Evolutionary conservation across 441 rosid species (phyloP).

Genomic region (Jatropha podagrica): DNA sequence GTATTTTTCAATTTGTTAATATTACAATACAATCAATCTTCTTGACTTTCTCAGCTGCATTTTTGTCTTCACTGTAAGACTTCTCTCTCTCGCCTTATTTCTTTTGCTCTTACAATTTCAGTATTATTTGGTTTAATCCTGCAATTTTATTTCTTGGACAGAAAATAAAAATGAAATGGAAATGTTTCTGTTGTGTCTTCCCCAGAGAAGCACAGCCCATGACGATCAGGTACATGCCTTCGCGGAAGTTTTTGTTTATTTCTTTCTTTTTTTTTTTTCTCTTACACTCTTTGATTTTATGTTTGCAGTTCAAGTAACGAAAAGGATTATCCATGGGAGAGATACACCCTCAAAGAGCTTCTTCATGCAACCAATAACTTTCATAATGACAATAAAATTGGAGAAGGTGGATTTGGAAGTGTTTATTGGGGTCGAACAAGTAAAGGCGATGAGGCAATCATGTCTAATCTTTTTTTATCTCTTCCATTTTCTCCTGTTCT

Average conservation of each 20-base stretch:
- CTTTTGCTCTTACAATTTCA: not conserved
- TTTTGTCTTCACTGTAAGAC: conserved; percentile 32
- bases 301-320: conserved; percentile 23
- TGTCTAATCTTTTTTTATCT: not conserved
- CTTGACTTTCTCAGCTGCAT: conserved; percentile 34
- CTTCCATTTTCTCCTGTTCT: not conserved
- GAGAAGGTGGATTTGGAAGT: conserved; percentile 92
- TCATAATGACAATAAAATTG: conserved; percentile 89
- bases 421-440: conserved; percentile 96
- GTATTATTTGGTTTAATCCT: no score
- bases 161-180: conserved; percentile 27
- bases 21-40: not conserved
- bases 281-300: no score
- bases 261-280: not conserved
- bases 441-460: conserved; percentile 79
- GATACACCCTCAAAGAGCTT: conserved; percentile 74
- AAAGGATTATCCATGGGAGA: conserved; percentile 64
- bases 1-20: not conserved
- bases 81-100: conserved; percentile 18
- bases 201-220: conserved; percentile 17
- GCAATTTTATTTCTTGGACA: not conserved
- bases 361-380: conserved; percentile 87
- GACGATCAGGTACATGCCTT: conserved; percentile 24
- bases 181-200: conserved; percentile 33
- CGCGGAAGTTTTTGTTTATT: not conserved